Conservation (phyloP, 257 asterid genomes). For the Solanum lycopersicoides region DNA sequence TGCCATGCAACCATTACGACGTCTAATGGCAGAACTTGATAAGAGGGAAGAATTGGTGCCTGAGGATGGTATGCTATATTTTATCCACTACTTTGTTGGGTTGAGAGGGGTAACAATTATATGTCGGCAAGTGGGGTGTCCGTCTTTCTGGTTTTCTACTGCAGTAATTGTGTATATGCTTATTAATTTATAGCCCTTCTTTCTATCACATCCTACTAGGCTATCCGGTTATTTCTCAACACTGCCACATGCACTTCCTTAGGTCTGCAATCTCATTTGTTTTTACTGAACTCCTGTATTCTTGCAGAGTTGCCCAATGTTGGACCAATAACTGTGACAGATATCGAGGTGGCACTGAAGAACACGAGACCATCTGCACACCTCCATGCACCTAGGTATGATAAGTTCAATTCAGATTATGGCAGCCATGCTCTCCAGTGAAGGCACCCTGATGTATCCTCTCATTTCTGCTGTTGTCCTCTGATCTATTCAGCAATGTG, state of each 20-base stretch:
- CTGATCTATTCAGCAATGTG: not conserved
- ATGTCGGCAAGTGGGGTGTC: not conserved
- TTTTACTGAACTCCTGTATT: not conserved
- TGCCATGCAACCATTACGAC: conserved; percentile 93
- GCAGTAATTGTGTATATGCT: not conserved
- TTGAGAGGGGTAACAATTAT: not conserved
- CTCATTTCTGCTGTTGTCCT: not conserved
- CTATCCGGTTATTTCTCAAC: not conserved
- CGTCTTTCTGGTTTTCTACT: not conserved
- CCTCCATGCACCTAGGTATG: conserved; percentile 78
- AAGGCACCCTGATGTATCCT: conserved; percentile 14
- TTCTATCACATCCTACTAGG: not conserved
- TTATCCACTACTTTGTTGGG: not conserved
- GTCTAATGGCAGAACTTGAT: conserved; percentile 72
- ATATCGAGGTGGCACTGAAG: conserved; percentile 69
- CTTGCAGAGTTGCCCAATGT: conserved; percentile 72
- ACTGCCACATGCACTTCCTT: not conserved
- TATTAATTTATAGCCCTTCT: not conserved
- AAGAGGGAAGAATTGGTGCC: conserved; percentile 51
- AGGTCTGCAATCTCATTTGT: not conserved
- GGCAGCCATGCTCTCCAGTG: conserved; percentile 94
- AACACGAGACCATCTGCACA: conserved; percentile 97
- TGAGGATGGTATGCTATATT: conserved; percentile 60
- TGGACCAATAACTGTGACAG: conserved; percentile 69
- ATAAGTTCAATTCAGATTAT: conserved; percentile 71